Evolutionary conservation across 345 rosid genomes (phyloP).

Genomic region (Arabis hirsuta): DNA sequence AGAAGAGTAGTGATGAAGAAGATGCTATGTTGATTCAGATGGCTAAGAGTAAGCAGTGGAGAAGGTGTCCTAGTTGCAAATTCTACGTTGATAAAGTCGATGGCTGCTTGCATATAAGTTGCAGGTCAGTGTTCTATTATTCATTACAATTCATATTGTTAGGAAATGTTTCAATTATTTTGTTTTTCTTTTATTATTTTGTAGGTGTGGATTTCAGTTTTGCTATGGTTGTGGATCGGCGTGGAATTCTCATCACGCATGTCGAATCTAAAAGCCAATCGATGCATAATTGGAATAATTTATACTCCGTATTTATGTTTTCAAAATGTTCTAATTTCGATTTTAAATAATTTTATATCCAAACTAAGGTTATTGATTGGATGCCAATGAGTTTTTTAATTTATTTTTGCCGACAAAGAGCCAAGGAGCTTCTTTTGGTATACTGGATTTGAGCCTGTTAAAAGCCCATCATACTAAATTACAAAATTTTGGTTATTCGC

Average conservation of each 20-base stretch:
- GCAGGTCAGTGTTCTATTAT: slow-evolving; percentile 45
- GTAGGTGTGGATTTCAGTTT: slow-evolving; percentile 51
- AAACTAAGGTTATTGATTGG: neutral
- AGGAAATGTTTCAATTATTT: neutral
- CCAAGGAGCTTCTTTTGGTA: too few species aligned
- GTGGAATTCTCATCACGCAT: slow-evolving; percentile 36
- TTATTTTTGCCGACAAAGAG: too few species aligned
- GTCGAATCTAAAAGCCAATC: slow-evolving; percentile 5
- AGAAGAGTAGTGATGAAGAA: slow-evolving; percentile 35
- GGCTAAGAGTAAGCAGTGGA: slow-evolving; percentile 55
- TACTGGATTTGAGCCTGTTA: too few species aligned
- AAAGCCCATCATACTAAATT: too few species aligned
- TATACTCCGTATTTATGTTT: neutral
- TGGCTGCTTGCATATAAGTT: slow-evolving; percentile 51
- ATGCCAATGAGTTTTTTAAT: too few species aligned
- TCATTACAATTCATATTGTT: neutral
- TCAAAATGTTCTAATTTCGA: neutral
- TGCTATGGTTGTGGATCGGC: slow-evolving; percentile 51
- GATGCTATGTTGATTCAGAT: slow-evolving; percentile 50
- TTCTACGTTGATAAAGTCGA: slow-evolving; percentile 46
- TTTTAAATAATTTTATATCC: neutral
- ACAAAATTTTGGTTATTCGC: too few species aligned
- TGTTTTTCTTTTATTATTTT: neutral
- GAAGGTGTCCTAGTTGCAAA: slow-evolving; percentile 49
- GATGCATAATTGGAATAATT: neutral